Conservation (phyloP, 2,329 filamentous ascomycete genomes). For the Dactylonectria estremocensis region DNA sequence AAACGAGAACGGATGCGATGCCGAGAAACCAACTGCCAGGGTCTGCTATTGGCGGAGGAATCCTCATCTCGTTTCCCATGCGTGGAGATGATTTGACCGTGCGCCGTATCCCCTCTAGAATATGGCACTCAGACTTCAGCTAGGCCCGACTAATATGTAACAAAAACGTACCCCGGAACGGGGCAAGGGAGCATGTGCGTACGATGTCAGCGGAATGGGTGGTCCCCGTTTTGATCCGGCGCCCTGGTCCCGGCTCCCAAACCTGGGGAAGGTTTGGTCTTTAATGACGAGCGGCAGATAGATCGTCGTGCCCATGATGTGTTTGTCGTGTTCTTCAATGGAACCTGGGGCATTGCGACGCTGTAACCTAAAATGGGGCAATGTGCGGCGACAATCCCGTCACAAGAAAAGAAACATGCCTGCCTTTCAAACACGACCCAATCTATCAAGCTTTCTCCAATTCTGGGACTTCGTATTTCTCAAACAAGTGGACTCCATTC, state of each 20-base stretch:
- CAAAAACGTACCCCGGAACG: background rate
- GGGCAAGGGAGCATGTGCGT: background rate
- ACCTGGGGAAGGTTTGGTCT: background rate
- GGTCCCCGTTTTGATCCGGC: background rate
- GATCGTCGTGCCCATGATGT: background rate
- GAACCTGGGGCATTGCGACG: background rate
- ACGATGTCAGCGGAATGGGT: too few species aligned
- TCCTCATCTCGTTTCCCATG: background rate
- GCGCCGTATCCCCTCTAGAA: background rate
- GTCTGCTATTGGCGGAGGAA: background rate
- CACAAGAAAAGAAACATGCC: background rate
- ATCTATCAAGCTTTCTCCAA: too few species aligned
- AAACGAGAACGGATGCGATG: background rate
- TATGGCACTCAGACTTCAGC: background rate
- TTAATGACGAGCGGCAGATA: background rate
- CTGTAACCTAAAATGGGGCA: background rate
- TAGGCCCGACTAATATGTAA: background rate
- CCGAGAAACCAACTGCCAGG: background rate
- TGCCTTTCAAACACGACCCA: background rate
- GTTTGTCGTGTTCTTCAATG: background rate
- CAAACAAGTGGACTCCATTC: too few species aligned
- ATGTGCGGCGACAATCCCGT: background rate
- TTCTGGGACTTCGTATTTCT: too few species aligned
- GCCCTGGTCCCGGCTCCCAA: slow-evolving; percentile 1
- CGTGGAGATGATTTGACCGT: slow-evolving; percentile 1